phyloP scores from a whole-genome alignment of 164 flowering plant genomes.

The Liriodendron chinense region DNA sequence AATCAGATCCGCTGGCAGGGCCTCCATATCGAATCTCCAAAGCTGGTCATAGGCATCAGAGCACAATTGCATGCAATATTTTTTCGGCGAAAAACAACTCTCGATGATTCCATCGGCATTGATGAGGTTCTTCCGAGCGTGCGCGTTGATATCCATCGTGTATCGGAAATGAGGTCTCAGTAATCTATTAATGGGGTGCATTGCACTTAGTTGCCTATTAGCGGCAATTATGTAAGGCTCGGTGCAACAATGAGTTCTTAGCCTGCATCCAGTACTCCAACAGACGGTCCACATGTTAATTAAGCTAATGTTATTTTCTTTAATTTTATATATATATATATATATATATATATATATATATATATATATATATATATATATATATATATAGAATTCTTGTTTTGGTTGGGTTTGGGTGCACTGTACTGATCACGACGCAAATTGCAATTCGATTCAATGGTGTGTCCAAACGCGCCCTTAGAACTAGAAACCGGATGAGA shows the following conservation, averaged over 20 bases:
- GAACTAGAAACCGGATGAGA: too few species aligned
- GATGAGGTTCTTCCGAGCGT: slow-evolving; percentile 56
- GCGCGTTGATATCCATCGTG: slow-evolving; percentile 80
- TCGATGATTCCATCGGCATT: slow-evolving; percentile 68
- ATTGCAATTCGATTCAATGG: neutral
- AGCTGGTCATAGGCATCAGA: slow-evolving; percentile 47
- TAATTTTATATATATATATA: too few species aligned
- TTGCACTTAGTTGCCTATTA: slow-evolving; percentile 60
- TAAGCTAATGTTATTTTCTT: too few species aligned
- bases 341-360: too few species aligned
- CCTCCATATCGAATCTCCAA: slow-evolving; percentile 69
- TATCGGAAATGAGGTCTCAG: slow-evolving; percentile 68
- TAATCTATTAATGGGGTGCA: slow-evolving; percentile 74
- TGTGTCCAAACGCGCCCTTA: neutral
- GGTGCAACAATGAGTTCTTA: slow-evolving; percentile 55
- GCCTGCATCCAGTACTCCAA: slow-evolving; percentile 33
- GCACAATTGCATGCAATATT: slow-evolving; percentile 54
- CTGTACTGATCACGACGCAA: too few species aligned
- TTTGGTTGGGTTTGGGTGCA: too few species aligned
- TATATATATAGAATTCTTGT: too few species aligned
- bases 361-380: too few species aligned
- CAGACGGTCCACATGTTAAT: too few species aligned
- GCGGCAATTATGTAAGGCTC: slow-evolving; percentile 77
- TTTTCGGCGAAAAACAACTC: slow-evolving; percentile 40
- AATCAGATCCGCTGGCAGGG: slow-evolving; percentile 63